Percentiles rank a stretch among this genome's conserved stretches.
Conservation (phyloP, 768 basidiomycete genomes). For the Hortiboletus campestris region DNA sequence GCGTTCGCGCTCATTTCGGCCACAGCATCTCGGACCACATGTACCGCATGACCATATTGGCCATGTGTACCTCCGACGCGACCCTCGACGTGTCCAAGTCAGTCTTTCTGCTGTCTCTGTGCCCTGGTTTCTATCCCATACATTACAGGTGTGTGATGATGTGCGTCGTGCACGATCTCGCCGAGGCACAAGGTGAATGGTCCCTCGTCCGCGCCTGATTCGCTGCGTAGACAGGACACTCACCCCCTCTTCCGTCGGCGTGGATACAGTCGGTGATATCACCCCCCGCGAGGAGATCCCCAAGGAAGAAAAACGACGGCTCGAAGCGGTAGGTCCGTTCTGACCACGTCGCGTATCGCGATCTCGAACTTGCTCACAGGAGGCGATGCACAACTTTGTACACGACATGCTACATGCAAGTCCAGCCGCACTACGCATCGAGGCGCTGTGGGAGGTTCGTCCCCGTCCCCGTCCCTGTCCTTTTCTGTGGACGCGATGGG, state of each 20-base stretch:
- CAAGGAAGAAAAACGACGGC: conserved; percentile 71
- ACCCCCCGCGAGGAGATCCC: conserved; percentile 85
- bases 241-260: no score
- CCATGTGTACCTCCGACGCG: conserved; percentile 80
- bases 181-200: conserved; percentile 80
- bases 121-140: not conserved
- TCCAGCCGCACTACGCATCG: conserved; percentile 64
- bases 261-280: conserved; percentile 82
- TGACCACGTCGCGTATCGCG: not conserved
- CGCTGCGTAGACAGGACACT: no score
- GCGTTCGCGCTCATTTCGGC: not conserved
- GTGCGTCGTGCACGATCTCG: conserved; percentile 90
- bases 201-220: no score
- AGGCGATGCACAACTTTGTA: conserved; percentile 88
- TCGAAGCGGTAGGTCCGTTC: conserved; percentile 58
- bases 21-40: conserved; percentile 91
- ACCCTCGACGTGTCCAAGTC: conserved; percentile 73
- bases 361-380: conserved; percentile 40
- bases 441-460: conserved; percentile 62
- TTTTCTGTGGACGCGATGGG: not conserved
- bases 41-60: conserved; percentile 95
- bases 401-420: conserved; percentile 84
- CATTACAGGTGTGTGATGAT: conserved; percentile 72
- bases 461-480: no score
- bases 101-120: conserved; percentile 14